These are phyloP conservation scores for Entomophthora muscae DNA, from an alignment of 371 early-diverging fungal species.

Conservation along the genomic window DNA sequence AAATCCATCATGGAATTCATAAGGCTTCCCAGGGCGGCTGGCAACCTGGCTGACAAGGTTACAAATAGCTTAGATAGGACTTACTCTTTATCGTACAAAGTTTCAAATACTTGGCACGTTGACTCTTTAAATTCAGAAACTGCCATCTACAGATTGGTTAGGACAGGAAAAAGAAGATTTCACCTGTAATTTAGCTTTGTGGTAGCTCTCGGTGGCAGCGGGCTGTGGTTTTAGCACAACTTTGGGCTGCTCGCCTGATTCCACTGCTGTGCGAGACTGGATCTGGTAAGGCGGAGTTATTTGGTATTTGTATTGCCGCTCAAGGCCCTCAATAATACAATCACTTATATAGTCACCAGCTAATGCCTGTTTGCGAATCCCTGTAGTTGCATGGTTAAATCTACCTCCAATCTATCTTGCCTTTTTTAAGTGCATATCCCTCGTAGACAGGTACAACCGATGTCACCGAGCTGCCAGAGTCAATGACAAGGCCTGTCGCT, in stretches of 20 bases:
- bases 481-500: conserved; percentile 77
- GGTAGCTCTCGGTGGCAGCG: conserved; percentile 41
- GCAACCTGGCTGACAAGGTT: conserved; percentile 11
- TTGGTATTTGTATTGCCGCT: conserved; percentile 30
- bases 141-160: conserved; percentile 22
- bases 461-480: conserved; percentile 72
- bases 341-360: conserved; percentile 71
- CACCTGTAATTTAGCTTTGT: conserved; percentile 44
- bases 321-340: conserved; percentile 47
- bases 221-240: conserved; percentile 30
- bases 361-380: conserved; percentile 48
- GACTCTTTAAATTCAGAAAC: conserved; percentile 87
- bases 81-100: conserved; percentile 47
- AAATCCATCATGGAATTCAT: conserved; percentile 91
- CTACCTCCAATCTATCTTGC: conserved; percentile 12
- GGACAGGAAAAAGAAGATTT: background rate
- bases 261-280: conserved; percentile 47
- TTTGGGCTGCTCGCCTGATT: conserved; percentile 41
- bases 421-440: conserved; percentile 85
- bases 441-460: conserved; percentile 89
- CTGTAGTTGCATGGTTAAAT: conserved; percentile 13
- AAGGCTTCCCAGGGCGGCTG: conserved; percentile 50
- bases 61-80: conserved; percentile 6
- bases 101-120: conserved; percentile 68
- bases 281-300: conserved; percentile 78